Evolutionary conservation across 257 asterid genomes (phyloP), one percentile per base, ranked within the genome.

Genomic region (Linaria vulgaris): DNA sequence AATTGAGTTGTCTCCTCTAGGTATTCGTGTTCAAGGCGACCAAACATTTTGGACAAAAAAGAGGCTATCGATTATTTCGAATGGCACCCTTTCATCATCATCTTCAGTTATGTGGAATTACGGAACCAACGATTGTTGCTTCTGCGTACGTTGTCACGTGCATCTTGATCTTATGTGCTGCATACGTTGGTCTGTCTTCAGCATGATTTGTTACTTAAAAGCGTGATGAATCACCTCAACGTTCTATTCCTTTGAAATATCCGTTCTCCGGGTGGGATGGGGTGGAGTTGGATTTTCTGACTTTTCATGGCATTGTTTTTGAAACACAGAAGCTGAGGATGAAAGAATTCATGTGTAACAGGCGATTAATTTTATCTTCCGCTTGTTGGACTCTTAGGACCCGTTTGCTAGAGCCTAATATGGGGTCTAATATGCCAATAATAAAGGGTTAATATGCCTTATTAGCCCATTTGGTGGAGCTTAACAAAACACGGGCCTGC

Each of bases 81-180:
- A 76, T 67, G 85, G 82, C 84, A 0, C 85, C 96, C 11, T 70
- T 85, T 34, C 96, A 84, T 70, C 87, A 78, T 71, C 86, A 82
- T 73, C 95, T 88, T 10, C 81, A 78, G 66, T 52, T 88, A 49
- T 59, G 69, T 55, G 96, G 95, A 43, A 50, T 88, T n/a, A 70
- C 67, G 69, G 95, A 88, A 58, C 96, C 96, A 6, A 63, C 45
- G 24, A 78, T 91, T 11, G 92, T 86, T 56, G 86, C 82, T 31
- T 84, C 74, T 55, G 91, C 96, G 24, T 91, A 91, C 69, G 59
- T 44, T 30, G 61, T 81, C 48, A 79, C 96, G 12, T 72, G 78
- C 64, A 51, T 82, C 45, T 63, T 88, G 73, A 78, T 76, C 72
- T 61, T 88, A 53, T 84, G 76, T 37, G 95, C 87, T 3, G 90